These are phyloP conservation scores for Penicillium sp. DNA, from an alignment of 2,329 filamentous ascomycete genomes.

Conservation along the genomic window DNA sequence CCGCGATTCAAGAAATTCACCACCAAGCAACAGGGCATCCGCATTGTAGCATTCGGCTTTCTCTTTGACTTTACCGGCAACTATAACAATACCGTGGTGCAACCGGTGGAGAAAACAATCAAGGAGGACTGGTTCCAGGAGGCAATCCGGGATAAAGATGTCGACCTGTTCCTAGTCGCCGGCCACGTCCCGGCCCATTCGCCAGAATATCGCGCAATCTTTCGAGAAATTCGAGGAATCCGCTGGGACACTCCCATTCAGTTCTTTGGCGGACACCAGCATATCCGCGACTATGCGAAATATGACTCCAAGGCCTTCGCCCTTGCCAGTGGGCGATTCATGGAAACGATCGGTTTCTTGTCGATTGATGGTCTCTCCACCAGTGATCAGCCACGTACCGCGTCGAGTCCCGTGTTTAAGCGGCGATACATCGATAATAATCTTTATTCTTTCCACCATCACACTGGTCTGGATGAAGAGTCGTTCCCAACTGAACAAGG, in stretches of 20 bases:
- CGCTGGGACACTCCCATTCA: conserved; percentile 81
- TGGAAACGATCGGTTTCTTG: conserved; percentile 93
- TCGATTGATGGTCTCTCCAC: conserved; percentile 65
- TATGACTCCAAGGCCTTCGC: conserved; percentile 76
- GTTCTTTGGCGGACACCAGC: conserved; percentile 85
- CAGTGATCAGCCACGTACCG: conserved; percentile 29
- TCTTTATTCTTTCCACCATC: conserved; percentile 73
- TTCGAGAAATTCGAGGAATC: conserved; percentile 67
- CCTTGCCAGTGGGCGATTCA: conserved; percentile 81
- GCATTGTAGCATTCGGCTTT: conserved; percentile 86
- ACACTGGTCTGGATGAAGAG: conserved; percentile 65
- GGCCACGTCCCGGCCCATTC: conserved; percentile 82
- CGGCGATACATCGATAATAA: conserved; percentile 94
- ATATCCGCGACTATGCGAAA: conserved; percentile 76
- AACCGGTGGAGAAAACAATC: conserved; percentile 71
- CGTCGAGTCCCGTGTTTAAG: conserved; percentile 54
- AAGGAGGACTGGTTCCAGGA: conserved; percentile 84
- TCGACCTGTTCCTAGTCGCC: conserved; percentile 79
- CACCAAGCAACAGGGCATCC: conserved; percentile 80
- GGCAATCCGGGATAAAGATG: conserved; percentile 69
- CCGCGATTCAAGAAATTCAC: conserved; percentile 82
- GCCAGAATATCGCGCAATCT: conserved; percentile 71
- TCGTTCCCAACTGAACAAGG: conserved; percentile 75
- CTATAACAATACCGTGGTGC: conserved; percentile 82
- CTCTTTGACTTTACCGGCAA: conserved; percentile 90